Conservation (phyloP, 148 eudicot genomes). For the Chenopodium quinoa region DNA sequence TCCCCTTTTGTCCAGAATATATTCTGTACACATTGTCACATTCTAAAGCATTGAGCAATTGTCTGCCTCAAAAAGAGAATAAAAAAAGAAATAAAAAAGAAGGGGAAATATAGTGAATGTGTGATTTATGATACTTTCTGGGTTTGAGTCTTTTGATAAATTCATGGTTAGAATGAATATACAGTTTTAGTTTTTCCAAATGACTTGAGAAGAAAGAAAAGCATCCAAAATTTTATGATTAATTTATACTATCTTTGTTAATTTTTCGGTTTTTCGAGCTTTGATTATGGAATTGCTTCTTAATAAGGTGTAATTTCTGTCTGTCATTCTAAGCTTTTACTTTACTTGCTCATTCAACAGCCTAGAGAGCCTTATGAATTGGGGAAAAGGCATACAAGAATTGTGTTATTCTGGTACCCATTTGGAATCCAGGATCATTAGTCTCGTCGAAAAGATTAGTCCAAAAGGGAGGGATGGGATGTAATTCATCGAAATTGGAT, state of each 20-base stretch:
- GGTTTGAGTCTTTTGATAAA: slow-evolving; percentile 9
- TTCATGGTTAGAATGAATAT: slow-evolving; percentile 28
- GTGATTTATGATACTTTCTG: neutral
- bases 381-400: slow-evolving; percentile 35
- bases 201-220: slow-evolving; percentile 35
- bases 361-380: slow-evolving; percentile 52
- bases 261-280: slow-evolving; percentile 5
- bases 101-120: neutral
- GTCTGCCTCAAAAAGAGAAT: no score
- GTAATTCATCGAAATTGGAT: slow-evolving; percentile 89
- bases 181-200: slow-evolving; percentile 15
- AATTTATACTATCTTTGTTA: neutral
- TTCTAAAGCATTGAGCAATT: neutral
- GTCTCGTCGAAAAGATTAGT: slow-evolving; percentile 25
- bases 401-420: slow-evolving; percentile 22
- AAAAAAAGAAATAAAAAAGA: neutral
- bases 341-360: slow-evolving; percentile 32
- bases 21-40: neutral
- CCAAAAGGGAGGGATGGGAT: slow-evolving; percentile 63
- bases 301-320: slow-evolving; percentile 25
- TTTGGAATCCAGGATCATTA: slow-evolving; percentile 37
- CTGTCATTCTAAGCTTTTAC: slow-evolving; percentile 19
- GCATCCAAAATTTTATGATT: slow-evolving; percentile 19
- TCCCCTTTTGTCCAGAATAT: neutral
- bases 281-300: slow-evolving; percentile 14